Base-by-base conservation (phyloP, 345 rosid species). In the Euphorbia pulcherrima region DNA sequence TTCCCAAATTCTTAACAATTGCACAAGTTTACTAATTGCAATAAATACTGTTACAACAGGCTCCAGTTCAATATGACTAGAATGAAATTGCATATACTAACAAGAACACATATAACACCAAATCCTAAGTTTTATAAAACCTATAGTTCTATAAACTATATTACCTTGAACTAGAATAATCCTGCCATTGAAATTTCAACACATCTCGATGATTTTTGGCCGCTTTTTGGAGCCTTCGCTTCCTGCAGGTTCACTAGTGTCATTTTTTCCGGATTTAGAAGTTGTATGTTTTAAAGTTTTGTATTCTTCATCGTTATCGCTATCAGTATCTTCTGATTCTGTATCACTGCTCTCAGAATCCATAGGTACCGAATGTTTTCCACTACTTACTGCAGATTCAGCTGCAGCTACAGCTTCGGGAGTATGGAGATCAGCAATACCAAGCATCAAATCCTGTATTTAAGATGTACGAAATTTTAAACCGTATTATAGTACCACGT, bases 351-450 rank as follows among this genome's bases (percentile, higher is more conserved):
- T 72, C 68, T 81, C 47, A 27, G 72, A 62, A 10, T 69, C 68
- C 60, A 62, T 46, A 40, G 74, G 67, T 72, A 70, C 72, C 20
- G 24, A 62, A 3, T 77, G 82, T 37, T 78, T 82, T 72, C 74
- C 54, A 65, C 83, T 80, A 0, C 76, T 71, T 13, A 85, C 72
- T 26, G 90, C 90, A n/a, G 96, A 81, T 81, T 90, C 97, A 73
- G 92, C 97, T 10, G 92, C 99, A 28, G 67, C 81, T 18, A 91
- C 77, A 39, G 96, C 96, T 80, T 89, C 91, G 7, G 90, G 85
- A 5, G 96, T 91, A 64, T 89, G 85, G 74, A 94, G 99, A 87
- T 91, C 99, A 68, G 96, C 90, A 1, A 94, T 70, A 33, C 97
- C 96, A 2, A 91, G 80, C 97, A 85, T 89, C 82, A 94, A 79